A percentile compares a stretch with the other conserved stretches of the same genome.
Evolutionary conservation across 2,329 filamentous ascomycete species (phyloP).

Genomic region (Clonostachys byssicola): DNA sequence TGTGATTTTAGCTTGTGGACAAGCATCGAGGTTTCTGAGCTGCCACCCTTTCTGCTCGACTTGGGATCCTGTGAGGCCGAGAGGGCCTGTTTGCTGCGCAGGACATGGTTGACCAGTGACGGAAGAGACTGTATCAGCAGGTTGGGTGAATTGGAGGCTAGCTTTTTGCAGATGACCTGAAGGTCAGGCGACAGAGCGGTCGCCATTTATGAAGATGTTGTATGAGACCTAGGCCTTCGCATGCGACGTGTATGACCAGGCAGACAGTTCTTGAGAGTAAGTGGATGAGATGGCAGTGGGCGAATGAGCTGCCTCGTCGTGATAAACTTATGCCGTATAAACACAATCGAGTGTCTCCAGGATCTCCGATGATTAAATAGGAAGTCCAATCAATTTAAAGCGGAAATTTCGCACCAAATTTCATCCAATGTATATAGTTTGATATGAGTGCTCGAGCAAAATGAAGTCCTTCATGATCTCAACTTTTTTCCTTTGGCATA

Average conservation of each 20-base stretch:
- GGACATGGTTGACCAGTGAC: constrained; percentile 58
- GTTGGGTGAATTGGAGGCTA: constrained; percentile 67
- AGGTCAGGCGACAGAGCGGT: constrained; percentile 50
- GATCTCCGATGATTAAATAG: too few species aligned
- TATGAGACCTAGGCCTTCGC: neutral
- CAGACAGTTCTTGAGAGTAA: too few species aligned
- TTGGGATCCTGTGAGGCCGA: constrained; percentile 58
- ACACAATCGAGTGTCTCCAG: too few species aligned
- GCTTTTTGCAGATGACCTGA: constrained; percentile 60
- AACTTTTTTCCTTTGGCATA: too few species aligned
- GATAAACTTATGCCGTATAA: too few species aligned
- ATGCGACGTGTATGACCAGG: neutral
- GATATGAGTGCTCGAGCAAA: too few species aligned
- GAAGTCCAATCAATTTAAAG: too few species aligned
- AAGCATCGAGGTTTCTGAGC: constrained; percentile 62
- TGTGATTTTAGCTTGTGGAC: constrained; percentile 80
- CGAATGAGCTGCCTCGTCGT: too few species aligned
- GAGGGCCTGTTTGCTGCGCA: constrained; percentile 55
- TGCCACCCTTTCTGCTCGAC: constrained; percentile 46
- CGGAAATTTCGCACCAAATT: too few species aligned
- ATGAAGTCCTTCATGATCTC: too few species aligned
- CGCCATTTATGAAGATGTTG: constrained; percentile 13
- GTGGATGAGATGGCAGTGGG: too few species aligned
- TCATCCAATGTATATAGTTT: too few species aligned
- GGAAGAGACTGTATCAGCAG: constrained; percentile 73